Evolutionary conservation across 2,329 filamentous ascomycete genomes (phyloP), one percentile per base, ranked within the genome.

Genomic region (Cadophora malorum): DNA sequence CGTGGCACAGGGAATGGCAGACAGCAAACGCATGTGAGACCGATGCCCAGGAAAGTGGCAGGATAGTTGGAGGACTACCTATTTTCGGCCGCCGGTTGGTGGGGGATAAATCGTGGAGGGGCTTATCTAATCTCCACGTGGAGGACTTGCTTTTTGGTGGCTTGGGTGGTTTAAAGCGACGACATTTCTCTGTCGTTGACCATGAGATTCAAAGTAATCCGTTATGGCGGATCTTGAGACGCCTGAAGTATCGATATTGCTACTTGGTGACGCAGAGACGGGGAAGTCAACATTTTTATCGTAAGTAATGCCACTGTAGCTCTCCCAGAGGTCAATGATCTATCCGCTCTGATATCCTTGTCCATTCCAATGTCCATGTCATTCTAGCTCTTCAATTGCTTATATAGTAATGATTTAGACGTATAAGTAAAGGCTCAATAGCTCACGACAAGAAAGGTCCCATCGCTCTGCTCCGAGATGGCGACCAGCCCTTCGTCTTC

Each of bases 271-370:
- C 76, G 82, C 84, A 67, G 81, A 80, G 74, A 86, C 85, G 67
- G 87, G 87, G 64, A 89, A 88, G 77, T 85, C 86, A 25, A 87
- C 84, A 0, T 88, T 89, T 76, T 75, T 89, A 73, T 87, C 86
- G 87, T 88, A 74, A 69, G 86, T 83, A 21, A 45, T 41, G 35
- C 16, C 35, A 23, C 31, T 3, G 28, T 28, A 5, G 28, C 28
- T 23, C 35, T 21, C 50, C 25, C 38, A 4, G 4, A 41, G 28
- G 28, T 19, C 63, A 21, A 55, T 12, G 9, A 9, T 16, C 41
- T 45, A 19, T 7, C 35, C 12, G 7, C 2, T 7, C 9, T 19
- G 41, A 45, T 45, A 19, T 45, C 41, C 41, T 45, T 45, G 41
- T 45, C 12, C 41, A 45, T 45, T 19, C 41, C 41, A 19, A 45